Conservation (phyloP, 2,329 filamentous ascomycete genomes). For the Colletotrichum chrysophilum region DNA sequence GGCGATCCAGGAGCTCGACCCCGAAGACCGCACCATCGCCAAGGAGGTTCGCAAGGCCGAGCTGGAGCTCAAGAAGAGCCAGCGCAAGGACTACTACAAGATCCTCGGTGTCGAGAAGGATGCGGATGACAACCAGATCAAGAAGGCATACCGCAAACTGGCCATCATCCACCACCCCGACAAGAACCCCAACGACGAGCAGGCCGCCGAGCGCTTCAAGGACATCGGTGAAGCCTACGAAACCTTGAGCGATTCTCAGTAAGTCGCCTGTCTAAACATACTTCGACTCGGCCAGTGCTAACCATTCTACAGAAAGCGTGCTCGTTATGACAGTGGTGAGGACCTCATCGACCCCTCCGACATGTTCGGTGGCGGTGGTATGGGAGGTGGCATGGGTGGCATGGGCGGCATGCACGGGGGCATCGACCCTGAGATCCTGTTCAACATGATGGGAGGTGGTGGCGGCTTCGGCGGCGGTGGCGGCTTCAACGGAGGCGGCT, state of each 20-base stretch:
- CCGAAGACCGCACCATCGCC: conserved; percentile 77
- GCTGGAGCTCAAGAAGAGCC: conserved; percentile 95
- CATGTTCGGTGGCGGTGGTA: conserved; percentile 73
- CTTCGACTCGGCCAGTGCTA: conserved; percentile 30
- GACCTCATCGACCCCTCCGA: conserved; percentile 89
- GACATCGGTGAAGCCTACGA: conserved; percentile 98
- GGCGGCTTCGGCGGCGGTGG: conserved; percentile 56
- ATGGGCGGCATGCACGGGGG: conserved; percentile 70
- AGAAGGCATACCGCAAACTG: conserved; percentile 95
- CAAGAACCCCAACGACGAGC: conserved; percentile 89
- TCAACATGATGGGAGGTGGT: conserved; percentile 80
- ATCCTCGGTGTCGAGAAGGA: conserved; percentile 90
- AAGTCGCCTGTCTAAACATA: conserved; percentile 48
- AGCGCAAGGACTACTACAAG: conserved; percentile 99
- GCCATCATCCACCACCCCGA: conserved; percentile 95
- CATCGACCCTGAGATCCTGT: conserved; percentile 80
- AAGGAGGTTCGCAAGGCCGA: conserved; percentile 91
- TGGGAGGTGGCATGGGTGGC: conserved; percentile 61
- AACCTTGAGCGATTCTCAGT: conserved; percentile 91
- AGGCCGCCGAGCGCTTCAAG: conserved; percentile 93
- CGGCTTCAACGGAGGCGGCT: conserved; percentile 55
- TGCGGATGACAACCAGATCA: conserved; percentile 83
- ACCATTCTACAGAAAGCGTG: conserved; percentile 71
- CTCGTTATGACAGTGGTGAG: conserved; percentile 89
- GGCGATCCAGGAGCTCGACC: conserved; percentile 80